Base-by-base conservation (phyloP, 2,329 filamentous ascomycete species). In the Boeremia lycopersici region DNA sequence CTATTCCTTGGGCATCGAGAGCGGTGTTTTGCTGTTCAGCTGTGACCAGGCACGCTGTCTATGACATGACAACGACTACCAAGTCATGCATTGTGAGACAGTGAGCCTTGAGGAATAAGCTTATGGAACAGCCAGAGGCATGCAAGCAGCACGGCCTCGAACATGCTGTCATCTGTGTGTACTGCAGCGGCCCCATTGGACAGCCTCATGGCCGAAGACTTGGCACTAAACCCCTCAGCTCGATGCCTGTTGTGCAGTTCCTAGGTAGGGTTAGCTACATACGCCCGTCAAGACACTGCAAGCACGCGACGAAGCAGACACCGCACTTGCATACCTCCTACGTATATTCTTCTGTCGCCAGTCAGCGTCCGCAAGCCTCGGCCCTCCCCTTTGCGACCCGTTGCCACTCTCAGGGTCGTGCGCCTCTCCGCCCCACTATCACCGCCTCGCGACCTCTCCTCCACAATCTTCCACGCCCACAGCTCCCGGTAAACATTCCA, bases 241-340 rank as follows among this genome's bases (percentile, higher is more conserved):
- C 60, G 35, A 53, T 41, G 47, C 53, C 35, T 51, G 43, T 29
- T 46, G 52, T 46, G 35, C 34, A 41, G 58, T 58, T 3, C 19
- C 19, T 23, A 23, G 19, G 19, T 23, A 23, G 54, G 57, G 28
- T 64, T 59, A 65, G 66, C 63, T 61, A 60, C 60, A 61, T 10
- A 65, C 49, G 41, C 51, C 48, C 36, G 56, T 48, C 60, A 64
- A 41, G 60, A 56, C 61, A 64, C 63, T 52, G 55, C 62, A 49
- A 64, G 68, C 69, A 72, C 69, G 68, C 70, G 70, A 72, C 69
- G 58, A 65, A 56, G 52, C 53, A 58, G 52, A 56, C 56, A 55
- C 44, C 51, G 42, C 41, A 30, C 26, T 50, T 19, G 41, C 47
- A 53, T 34, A 42, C 13, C 39, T 29, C 30, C 51, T 35, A 43